Evolutionary conservation across 441 rosid genomes (phyloP), one percentile per base, ranked within the genome.

Genomic region (Syzygium malaccense): DNA sequence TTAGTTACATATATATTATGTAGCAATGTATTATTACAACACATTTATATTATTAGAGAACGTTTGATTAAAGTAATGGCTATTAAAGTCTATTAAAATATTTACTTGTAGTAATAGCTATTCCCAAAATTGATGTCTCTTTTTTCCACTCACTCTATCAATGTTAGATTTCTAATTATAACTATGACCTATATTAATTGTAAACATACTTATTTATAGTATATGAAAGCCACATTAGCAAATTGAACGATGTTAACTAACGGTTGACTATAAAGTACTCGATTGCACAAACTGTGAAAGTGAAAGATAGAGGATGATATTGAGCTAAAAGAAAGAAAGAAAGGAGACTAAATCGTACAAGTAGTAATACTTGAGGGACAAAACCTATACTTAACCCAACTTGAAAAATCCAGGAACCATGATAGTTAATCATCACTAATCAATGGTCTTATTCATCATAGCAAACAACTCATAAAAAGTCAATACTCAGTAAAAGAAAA

Each of bases 341-440:
- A 13, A 14, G 9, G 66, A 18, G 68, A 60, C 9, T 14, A 14
- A 60, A 28, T 60, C 32, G 0, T 3, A 60, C 4, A 28, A 28
- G 14, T 14, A 5, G 8, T 60, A 60, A 60, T 60, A 28, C 2
- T 13, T 60, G 0, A 1, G 32, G 1, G 33, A 62, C 37, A 6
- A n/a, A 58, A 62, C 3, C 1, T n/a, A 2, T 60, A 28, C 68
- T 7, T 28, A 60, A 14, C 20, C 58, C 58, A 55, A 55, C 26
- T 4, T 64, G 1, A 30, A 64, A 64, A 15, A 15, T n/a, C 0
- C 37, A 0, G 0, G 30, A 8, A 30, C 2, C 11, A 4, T 1
- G 41, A 64, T 64, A 64, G 41, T 41, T 30, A 64, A 2, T 15
- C 10, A 4, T 0, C 75, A 30, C 0, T 0, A 64, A 15, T 64